These are phyloP conservation scores for Phellopilus nigrolimitatus DNA, from an alignment of 1,284 basidiomycete species.

Conservation along the genomic window DNA sequence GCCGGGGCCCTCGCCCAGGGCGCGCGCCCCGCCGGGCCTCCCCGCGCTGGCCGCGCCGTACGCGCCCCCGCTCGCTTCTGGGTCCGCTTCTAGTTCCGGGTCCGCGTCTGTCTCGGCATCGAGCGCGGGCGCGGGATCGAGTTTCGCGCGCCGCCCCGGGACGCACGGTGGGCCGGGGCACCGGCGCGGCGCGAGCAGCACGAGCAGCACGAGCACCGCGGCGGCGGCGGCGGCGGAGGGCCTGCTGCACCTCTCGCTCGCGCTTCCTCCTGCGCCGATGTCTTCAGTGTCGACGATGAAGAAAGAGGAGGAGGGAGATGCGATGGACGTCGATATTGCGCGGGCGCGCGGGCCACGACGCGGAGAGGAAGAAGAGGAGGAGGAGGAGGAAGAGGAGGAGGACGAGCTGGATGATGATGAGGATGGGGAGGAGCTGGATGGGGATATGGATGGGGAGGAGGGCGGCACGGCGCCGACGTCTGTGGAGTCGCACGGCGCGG, in stretches of 20 bases:
- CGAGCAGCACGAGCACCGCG: no score
- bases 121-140: no score
- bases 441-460: not conserved
- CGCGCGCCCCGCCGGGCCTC: no score
- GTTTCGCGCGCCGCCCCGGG: no score
- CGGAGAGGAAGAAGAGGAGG: not conserved
- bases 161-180: no score
- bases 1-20: no score
- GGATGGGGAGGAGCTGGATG: not conserved
- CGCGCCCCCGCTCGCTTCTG: no score
- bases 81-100: no score
- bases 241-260: not conserved
- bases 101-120: no score
- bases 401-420: not conserved
- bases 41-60: no score
- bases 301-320: not conserved
- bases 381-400: not conserved
- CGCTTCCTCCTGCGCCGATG: no score
- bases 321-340: conserved; percentile 1
- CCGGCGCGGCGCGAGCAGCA: no score
- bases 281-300: not conserved
- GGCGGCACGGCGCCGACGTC: conserved; percentile 7
- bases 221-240: not conserved
- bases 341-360: not conserved
- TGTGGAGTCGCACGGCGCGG: conserved; percentile 8